Evolutionary conservation across 2,329 filamentous ascomycete species (phyloP), one percentile per base, ranked within the genome.

Genomic region (Xylaria polymorpha): DNA sequence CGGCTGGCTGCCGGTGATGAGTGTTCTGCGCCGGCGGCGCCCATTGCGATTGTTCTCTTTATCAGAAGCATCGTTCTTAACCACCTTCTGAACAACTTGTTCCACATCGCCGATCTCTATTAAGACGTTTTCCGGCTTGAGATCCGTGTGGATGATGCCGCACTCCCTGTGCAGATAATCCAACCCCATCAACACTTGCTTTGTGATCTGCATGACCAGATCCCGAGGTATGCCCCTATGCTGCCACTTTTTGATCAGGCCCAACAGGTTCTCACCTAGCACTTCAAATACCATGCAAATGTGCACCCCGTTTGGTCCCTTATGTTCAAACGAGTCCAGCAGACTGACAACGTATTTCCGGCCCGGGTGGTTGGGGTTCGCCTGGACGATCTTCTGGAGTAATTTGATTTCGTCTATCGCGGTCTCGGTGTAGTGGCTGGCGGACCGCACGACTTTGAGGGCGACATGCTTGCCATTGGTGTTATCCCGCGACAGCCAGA

Each of bases 281-380:
- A 99, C 96, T 81, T 99, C 96, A 77, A 99, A 99, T 8, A 99
- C 96, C 95, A 99, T 98, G 85, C 96, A 99, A 68, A 98, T 94
- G 79, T 99, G 96, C 61, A 94, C 92, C 57, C 96, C 96, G 78
- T 99, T 97, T 51, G 95, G 95, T 10, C 96, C 96, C 81, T 97
- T 97, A 84, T 98, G 96, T 80, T 98, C 95, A 80, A 99, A 99
- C 0, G 94, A 97, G 81, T 98, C 95, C 75, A 98, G 88, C 46
- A 99, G 86, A 81, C 94, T 97, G 80, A 99, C 96, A 72, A 98
- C 96, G 78, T 98, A 95, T 80, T 93, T 93, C 74, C 95, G 91
- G 78, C 96, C 96, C 29, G 96, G 95, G 79, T 99, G 96, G 76
- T 94, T 89, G 48, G 94, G 95, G 77, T 98, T 98, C 44, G 96